Base-by-base conservation (phyloP, 2,329 filamentous ascomycete species). In the Penicillium sp. region DNA sequence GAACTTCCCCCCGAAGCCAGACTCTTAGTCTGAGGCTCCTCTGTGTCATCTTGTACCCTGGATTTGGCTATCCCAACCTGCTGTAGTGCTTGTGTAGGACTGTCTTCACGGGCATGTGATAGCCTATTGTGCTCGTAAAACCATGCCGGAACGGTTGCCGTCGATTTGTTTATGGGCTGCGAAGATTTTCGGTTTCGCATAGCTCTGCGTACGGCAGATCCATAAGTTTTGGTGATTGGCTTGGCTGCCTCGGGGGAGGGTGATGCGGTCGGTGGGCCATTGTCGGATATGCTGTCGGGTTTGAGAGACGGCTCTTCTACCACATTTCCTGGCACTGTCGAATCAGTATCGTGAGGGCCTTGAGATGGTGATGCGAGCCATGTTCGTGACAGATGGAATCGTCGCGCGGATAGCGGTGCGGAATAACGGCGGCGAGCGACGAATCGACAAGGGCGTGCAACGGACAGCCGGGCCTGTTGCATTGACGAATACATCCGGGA, bases 401-500 rank as follows among this genome's bases (percentile, higher is more conserved):
- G 64, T 44, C 71, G 71, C 41, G 55, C 59, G 43, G 61, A 47
- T 40, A 63, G 42, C 40, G 59, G 57, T 43, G 61, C 64, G 52
- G 70, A 65, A 65, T 68, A 70, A 27, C 70, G 70, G 56, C 71
- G 71, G 58, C 63, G 70, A 50, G 70, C 70, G 58, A 73, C 61
- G 54, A 73, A 64, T 55, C 71, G 70, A 61, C 71, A 72, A 47
- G 70, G 70, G 63, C 67, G 70, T 52, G 63, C 67, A 56, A 69
- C 50, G 44, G 65, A 66, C 59, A 72, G 67, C 62, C 69, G 63
- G 60, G 60, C 63, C 56, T 64, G 67, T 61, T 69, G 71, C 68
- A 76, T 75, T 70, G 71, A 67, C 61, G 63, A 58, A 69, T 67
- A 68, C 67, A 72, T 71, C 65, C 66, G 64, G 63, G 66, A 62